Evolutionary conservation across 345 rosid species (phyloP), one percentile per base, ranked within the genome.

Genomic region (Syzygium jambos): DNA sequence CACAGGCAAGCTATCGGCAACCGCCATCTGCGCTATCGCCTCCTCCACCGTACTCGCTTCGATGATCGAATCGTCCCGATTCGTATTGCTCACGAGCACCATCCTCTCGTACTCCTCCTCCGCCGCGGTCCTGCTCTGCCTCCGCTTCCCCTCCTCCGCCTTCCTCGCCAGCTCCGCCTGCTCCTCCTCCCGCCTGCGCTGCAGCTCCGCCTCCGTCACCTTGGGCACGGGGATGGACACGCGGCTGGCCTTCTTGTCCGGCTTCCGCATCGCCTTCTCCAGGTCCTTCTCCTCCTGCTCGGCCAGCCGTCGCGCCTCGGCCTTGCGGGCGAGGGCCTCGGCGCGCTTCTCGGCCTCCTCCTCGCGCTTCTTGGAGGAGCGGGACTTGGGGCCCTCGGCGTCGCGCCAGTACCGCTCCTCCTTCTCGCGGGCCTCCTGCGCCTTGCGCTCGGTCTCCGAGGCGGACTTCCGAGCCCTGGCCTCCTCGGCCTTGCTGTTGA

Each of bases 401-500:
- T 96, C 99, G 43, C 95, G 97, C 99, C 99, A 96, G 94, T 95
- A 95, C 88, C 92, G 91, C 15, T 96, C 99, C 87, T 98, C 99
- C 92, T 96, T 95, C 87, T 96, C 94, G 51, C 92, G 94, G 1
- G 90, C 86, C 90, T 94, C 96, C 3, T 95, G 97, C n/a, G 92
- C 96, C 93, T 95, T 95, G 51, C 94, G 94, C 85, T 95, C 97
- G 73, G 95, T 3, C 90, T 98, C 99, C 11, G 93, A 84, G 14
- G 98, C 97, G 90, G 86, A 94, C 91, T 92, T 94, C 29, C 99
- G 94, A 22, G 92, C 95, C 85, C 94, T 91, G 41, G 99, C 98
- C 54, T 87, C 99, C 95, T 98, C 99, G 55, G 99, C 97, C 89
- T 95, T 98, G 94, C 94, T 96, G 92, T 95, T 96, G 73, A 96